Conservation (phyloP, 139 green algal genomes). For the Chlamydomonas sphaeroides region DNA sequence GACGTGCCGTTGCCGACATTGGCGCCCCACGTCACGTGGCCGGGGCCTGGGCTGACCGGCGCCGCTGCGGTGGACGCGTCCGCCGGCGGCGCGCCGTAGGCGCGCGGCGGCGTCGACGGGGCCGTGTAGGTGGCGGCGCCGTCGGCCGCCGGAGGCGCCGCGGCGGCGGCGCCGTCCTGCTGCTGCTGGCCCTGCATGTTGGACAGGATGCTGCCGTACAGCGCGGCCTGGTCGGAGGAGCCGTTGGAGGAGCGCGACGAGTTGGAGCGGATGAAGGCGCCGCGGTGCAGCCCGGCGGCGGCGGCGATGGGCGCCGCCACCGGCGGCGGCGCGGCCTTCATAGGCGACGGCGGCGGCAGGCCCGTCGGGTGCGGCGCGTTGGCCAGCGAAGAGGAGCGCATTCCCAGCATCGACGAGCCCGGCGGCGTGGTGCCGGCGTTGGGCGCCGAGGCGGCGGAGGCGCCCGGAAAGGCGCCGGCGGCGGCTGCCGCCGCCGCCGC, state of each 20-base stretch:
- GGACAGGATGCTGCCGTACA: background rate
- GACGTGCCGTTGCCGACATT: background rate
- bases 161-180: too few relatives aligned
- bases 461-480: background rate
- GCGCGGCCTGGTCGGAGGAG: background rate
- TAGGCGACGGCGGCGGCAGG: slow-evolving; percentile 29
- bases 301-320: background rate
- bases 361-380: slow-evolving; percentile 33
- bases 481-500: background rate
- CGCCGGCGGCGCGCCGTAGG: background rate
- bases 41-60: background rate
- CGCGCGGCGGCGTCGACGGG: too few relatives aligned
- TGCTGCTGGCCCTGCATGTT: background rate
- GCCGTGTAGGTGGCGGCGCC: too few relatives aligned
- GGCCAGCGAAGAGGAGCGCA: slow-evolving; percentile 16
- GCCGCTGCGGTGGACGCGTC: background rate
- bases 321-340: slow-evolving; percentile 27
- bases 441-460: background rate
- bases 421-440: background rate
- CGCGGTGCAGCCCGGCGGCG: background rate
- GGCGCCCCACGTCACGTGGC: slow-evolving; percentile 21
- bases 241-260: slow-evolving; percentile 38
- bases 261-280: slow-evolving; percentile 12
- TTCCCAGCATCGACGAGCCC: background rate
- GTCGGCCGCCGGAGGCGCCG: too few relatives aligned